phyloP scores from a whole-genome alignment of 163 green algal species.

The Prototheca stagnorum region DNA sequence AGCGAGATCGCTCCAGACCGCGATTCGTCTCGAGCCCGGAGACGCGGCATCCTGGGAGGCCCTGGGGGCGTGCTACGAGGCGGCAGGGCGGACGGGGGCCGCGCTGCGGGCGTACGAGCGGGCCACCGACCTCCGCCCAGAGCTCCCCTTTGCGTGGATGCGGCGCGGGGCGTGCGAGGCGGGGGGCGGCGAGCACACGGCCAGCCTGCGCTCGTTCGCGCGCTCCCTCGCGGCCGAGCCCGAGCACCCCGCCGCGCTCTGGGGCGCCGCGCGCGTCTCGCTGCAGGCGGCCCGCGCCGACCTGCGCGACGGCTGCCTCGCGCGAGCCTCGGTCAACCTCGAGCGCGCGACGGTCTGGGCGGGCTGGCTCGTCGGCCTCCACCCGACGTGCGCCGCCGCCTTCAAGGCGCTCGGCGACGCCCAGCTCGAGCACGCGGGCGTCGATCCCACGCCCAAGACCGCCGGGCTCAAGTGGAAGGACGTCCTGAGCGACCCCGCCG shows the following conservation, averaged over 20 bases:
- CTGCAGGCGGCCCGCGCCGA: constrained; percentile 14
- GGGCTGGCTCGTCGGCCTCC: no score
- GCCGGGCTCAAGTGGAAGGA: no score
- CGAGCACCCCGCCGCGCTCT: constrained; percentile 27
- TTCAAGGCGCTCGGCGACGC: no score
- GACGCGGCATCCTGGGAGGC: constrained; percentile 44
- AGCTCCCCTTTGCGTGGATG: constrained; percentile 23
- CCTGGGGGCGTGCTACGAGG: constrained; percentile 43
- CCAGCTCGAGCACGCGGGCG: no score
- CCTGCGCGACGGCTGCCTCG: not conserved
- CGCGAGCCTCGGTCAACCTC: no score
- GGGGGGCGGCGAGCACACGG: constrained; percentile 14
- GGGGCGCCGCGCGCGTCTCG: constrained; percentile 35
- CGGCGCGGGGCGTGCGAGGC: constrained; percentile 10
- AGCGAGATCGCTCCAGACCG: not conserved
- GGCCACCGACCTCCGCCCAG: constrained; percentile 33
- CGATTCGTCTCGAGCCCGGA: not conserved
- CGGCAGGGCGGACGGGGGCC: constrained; percentile 39
- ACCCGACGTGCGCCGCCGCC: no score
- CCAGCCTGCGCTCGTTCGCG: constrained; percentile 13
- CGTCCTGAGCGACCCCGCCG: no score
- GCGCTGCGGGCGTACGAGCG: constrained; percentile 49
- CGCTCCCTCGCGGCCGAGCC: constrained; percentile 25
- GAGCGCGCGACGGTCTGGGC: no score
- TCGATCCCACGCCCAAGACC: no score